phyloP scores from a whole-genome alignment of 208 protist species.

The Strigomonas galati region DNA sequence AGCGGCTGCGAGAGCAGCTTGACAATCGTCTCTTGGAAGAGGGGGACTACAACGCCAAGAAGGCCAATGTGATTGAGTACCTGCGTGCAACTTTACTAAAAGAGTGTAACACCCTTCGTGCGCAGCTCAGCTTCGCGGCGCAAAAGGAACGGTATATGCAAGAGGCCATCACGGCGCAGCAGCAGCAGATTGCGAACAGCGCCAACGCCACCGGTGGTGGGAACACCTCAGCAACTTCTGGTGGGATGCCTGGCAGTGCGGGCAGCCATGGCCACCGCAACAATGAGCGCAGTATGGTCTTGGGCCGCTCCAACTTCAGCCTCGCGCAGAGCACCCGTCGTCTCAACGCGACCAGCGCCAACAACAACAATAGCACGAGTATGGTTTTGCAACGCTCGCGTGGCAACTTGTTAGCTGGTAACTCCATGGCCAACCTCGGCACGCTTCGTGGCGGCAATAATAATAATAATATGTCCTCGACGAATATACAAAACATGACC shows the following conservation, averaged over 20 bases:
- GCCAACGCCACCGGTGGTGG: not conserved
- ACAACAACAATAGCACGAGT: not conserved
- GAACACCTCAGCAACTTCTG: conserved; percentile 2
- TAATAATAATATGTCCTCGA: not conserved
- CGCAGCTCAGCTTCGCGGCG: conserved; percentile 58
- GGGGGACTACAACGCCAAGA: conserved; percentile 46
- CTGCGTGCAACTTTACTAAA: conserved; percentile 76
- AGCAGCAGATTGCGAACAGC: conserved; percentile 19
- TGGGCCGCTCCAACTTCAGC: not conserved
- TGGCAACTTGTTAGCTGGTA: not conserved
- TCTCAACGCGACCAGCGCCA: not conserved
- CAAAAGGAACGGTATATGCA: conserved; percentile 41
- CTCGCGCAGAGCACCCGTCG: not conserved
- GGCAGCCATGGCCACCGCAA: not conserved
- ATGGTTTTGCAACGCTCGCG: not conserved
- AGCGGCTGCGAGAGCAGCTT: conserved; percentile 42
- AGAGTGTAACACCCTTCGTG: conserved; percentile 77
- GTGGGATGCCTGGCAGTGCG: not conserved
- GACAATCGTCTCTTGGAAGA: conserved; percentile 32
- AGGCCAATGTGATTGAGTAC: conserved; percentile 68
- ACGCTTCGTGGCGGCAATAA: conserved; percentile 12
- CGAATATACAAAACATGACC: conserved; percentile 8
- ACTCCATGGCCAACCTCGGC: not conserved
- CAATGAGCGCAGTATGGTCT: conserved; percentile 10
- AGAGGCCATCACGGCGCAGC: conserved; percentile 13